Base-by-base conservation (phyloP, 1,284 basidiomycete genomes). In the Mixia osmundae region DNA sequence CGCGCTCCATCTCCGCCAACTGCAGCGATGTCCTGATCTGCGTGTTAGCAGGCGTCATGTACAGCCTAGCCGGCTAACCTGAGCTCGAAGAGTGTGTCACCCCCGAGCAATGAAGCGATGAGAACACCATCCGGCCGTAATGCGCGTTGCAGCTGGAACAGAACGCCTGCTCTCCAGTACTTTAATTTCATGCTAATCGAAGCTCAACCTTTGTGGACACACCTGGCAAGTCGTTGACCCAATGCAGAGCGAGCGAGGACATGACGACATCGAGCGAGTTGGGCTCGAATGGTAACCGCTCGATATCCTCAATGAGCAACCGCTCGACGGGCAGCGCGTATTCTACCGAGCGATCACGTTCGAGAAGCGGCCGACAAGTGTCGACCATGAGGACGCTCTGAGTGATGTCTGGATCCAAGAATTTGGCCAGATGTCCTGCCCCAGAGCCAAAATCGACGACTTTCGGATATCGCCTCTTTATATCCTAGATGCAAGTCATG, bases 221-320 rank as follows among this genome's bases (percentile, higher is more conserved):
- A 77, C 80, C 82, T 41, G 87, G 89, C 10, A 99, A 67, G 58
- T 99, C 91, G 50, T 97, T 97, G 7, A 94, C 72, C 91, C 91
- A 99, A 50, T 99, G 91, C 36, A 97, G 62, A 39, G 74, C 76
- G 3, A 91, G 66, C 50, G 78, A 83, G 11, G 80, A 87, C 22
- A 95, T 72, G 30, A 97, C 70, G 26, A 80, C 82, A 53, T 97
- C 89, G 53, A 89, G 73, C 15, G 76, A 77, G 41, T 76, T 68
- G 4, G 62, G 67, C 10, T 65, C 63, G 19, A 95, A 61, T 2
- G 55, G 40, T 66, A 56, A 38, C 18, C 83, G 56, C 27, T 64
- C 60, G 55, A 87, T 80, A 53, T 85, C 80, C 47, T 85, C 78
- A 32, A 65, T 69, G 41, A 71, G 67, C 36, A 74, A 61, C 28